Percentiles rank a stretch among this genome's conserved stretches.
phyloP scores from a whole-genome alignment of 106 monocot genomes.

The Dioscorea alata region DNA sequence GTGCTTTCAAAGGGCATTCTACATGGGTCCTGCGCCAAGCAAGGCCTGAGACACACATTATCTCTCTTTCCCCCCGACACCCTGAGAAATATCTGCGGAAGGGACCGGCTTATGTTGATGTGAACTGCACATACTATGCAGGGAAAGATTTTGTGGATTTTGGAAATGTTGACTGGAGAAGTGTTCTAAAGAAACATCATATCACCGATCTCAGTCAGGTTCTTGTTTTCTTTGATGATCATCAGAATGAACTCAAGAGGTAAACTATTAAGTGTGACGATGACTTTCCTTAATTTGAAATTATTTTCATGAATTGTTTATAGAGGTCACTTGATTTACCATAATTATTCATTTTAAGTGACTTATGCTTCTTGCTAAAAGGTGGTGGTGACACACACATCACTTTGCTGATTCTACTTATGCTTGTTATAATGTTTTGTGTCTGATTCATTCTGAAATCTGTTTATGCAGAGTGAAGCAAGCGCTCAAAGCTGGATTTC shows the following conservation, averaged over 20 bases:
- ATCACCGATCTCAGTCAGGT: constrained; percentile 16
- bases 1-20: constrained; percentile 94
- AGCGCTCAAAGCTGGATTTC: constrained; percentile 72
- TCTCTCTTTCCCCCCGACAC: constrained; percentile 85
- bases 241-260: constrained; percentile 98
- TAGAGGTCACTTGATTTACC: too few species aligned
- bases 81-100: constrained; percentile 89
- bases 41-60: constrained; percentile 60
- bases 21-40: constrained; percentile 97
- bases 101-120: constrained; percentile 92
- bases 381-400: too few species aligned
- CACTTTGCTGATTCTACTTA: too few species aligned
- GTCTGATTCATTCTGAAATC: not conserved
- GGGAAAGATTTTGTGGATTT: constrained; percentile 97
- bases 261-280: constrained; percentile 2
- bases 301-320: too few species aligned
- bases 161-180: constrained; percentile 66
- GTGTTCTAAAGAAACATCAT: constrained; percentile 67
- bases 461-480: constrained; percentile 61
- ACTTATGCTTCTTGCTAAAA: too few species aligned
- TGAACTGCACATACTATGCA: constrained; percentile 88
- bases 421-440: too few species aligned
- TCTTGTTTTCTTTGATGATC: constrained; percentile 71
- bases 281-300: too few species aligned
- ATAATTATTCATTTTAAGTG: too few species aligned